Conservation (phyloP, 2,329 filamentous ascomycete species). For the Exophiala alcalophila region DNA sequence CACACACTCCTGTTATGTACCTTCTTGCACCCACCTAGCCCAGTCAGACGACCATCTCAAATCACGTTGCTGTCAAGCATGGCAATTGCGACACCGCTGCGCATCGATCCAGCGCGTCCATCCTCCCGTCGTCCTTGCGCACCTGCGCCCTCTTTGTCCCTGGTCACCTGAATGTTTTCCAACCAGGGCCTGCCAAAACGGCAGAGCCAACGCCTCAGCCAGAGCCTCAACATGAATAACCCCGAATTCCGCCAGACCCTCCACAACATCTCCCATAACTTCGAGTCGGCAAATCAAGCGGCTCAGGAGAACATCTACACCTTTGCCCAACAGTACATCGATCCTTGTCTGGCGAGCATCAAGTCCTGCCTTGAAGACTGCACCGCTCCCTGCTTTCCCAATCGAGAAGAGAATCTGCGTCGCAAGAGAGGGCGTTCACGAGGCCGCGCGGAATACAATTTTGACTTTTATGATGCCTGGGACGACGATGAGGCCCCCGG, state of each 20-base stretch:
- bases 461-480: conserved; percentile 99
- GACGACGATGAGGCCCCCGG: conserved; percentile 57
- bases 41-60: conserved; percentile 29
- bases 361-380: conserved; percentile 63
- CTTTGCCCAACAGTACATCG: conserved; percentile 81
- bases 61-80: conserved; percentile 14
- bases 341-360: conserved; percentile 71
- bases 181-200: too few relatives aligned
- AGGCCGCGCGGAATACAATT: conserved; percentile 74
- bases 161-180: conserved; percentile 6
- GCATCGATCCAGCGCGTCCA: conserved; percentile 16
- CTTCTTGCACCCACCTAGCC: neutral
- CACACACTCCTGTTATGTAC: too few relatives aligned
- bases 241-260: conserved; percentile 74
- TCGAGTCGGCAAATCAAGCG: conserved; percentile 84
- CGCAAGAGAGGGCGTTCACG: conserved; percentile 61
- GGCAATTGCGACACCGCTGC: conserved; percentile 16
- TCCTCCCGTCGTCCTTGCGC: neutral
- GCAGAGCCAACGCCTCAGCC: too few relatives aligned
- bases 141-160: neutral
- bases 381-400: conserved; percentile 65
- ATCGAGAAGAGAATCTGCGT: conserved; percentile 69
- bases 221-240: conserved; percentile 30
- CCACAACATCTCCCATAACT: conserved; percentile 86
- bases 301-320: conserved; percentile 89